Evolutionary conservation across 2,329 filamentous ascomycete genomes (phyloP).

Genomic region (Monosporascus sp.): DNA sequence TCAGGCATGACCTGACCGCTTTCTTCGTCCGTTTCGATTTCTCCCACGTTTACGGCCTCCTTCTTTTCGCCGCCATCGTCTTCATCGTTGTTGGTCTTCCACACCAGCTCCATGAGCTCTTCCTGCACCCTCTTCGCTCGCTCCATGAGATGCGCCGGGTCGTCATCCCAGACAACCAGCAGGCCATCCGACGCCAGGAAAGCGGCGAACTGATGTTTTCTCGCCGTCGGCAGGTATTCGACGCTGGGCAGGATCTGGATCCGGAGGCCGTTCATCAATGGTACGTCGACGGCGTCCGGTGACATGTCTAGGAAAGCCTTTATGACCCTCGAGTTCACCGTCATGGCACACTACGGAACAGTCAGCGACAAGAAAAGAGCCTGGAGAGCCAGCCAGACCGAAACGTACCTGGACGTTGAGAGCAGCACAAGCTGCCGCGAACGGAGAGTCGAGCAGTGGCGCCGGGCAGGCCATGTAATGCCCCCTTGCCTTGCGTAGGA

Average conservation of each 20-base stretch:
- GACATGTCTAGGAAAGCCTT: conserved; percentile 72
- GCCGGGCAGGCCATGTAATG: conserved; percentile 71
- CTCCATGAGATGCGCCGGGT: conserved; percentile 63
- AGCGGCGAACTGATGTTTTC: conserved; percentile 76
- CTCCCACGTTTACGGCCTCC: conserved; percentile 33
- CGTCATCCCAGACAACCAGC: conserved; percentile 78
- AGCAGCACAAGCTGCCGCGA: conserved; percentile 60
- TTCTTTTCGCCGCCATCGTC: conserved; percentile 54
- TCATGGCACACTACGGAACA: conserved; percentile 62
- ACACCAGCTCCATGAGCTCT: conserved; percentile 73
- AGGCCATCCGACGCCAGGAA: conserved; percentile 68
- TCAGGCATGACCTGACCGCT: conserved; percentile 62
- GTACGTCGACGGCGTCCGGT: conserved; percentile 68
- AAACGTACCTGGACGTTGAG: conserved; percentile 63
- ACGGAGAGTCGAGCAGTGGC: conserved; percentile 54
- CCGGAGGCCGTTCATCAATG: conserved; percentile 69
- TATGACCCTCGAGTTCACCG: conserved; percentile 73
- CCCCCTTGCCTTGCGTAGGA: conserved; percentile 62
- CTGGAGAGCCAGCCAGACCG: neutral
- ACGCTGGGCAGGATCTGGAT: conserved; percentile 71
- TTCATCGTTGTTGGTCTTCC: conserved; percentile 52
- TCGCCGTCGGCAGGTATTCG: conserved; percentile 62
- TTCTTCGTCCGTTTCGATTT: conserved; percentile 64
- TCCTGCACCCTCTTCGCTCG: conserved; percentile 69
- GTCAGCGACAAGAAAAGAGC: neutral